phyloP scores from a whole-genome alignment of 177 flowering plant species.

The Vitis hybrid region DNA sequence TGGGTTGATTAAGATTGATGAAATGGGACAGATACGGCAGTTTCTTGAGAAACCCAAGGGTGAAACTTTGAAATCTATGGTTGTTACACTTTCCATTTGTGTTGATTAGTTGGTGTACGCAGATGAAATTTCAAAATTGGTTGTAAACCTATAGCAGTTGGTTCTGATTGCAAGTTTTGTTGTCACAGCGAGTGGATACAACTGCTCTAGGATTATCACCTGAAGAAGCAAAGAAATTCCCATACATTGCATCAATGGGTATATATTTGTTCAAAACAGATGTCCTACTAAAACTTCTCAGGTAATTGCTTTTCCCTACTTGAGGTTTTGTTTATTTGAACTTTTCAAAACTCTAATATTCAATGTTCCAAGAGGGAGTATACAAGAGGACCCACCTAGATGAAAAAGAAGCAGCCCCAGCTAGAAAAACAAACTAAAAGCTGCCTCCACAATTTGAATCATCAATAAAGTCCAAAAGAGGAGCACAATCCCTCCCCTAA shows the following conservation, averaged over 20 bases:
- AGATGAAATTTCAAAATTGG: background rate
- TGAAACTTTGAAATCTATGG: background rate
- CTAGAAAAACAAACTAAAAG: too few species aligned
- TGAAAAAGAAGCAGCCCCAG: too few species aligned
- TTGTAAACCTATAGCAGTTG: background rate
- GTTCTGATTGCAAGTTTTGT: background rate
- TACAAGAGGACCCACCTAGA: too few species aligned
- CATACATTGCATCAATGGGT: slow-evolving; percentile 76
- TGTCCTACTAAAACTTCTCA: slow-evolving; percentile 48
- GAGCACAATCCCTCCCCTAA: too few species aligned
- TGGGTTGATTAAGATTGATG: slow-evolving; percentile 4
- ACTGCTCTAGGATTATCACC: slow-evolving; percentile 50
- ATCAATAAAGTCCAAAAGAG: too few species aligned
- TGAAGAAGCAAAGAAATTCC: slow-evolving; percentile 36
- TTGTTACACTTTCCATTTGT: background rate
- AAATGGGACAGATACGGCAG: background rate
- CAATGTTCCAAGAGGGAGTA: too few species aligned
- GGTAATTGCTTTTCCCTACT: background rate
- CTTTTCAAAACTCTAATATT: too few species aligned
- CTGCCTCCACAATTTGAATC: too few species aligned
- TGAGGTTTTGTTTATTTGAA: too few species aligned
- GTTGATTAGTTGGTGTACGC: background rate
- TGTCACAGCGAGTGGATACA: slow-evolving; percentile 61
- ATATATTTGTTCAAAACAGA: slow-evolving; percentile 61
- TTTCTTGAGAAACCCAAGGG: slow-evolving; percentile 8